Conservation (phyloP, 1,139 yeast genomes). For the Debaryomyces robertsiae region DNA sequence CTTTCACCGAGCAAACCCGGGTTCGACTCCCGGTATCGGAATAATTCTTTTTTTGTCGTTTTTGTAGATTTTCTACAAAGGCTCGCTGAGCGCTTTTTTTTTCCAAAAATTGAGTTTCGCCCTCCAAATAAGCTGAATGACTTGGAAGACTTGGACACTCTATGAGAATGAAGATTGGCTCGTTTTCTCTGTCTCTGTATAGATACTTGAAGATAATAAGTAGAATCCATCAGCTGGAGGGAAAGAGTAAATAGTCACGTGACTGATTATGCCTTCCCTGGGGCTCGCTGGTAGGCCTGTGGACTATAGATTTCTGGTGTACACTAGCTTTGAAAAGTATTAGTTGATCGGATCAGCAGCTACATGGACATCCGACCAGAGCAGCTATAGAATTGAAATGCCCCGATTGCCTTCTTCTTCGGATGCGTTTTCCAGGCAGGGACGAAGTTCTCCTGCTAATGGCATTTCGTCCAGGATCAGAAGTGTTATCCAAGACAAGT, state of each 20-base stretch:
- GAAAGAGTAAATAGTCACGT: no score
- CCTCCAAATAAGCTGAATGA: no score
- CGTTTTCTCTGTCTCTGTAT: no score
- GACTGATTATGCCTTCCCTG: no score
- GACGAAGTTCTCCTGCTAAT: background rate
- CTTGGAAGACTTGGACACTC: no score
- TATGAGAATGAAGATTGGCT: no score
- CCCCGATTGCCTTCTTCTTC: constrained; percentile 8
- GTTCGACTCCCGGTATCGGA: constrained; percentile 85
- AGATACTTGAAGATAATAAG: background rate
- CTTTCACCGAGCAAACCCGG: constrained; percentile 84
- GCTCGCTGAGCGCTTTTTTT: constrained; percentile 7
- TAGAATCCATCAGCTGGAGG: background rate
- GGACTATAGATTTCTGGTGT: no score
- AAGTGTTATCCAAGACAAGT: constrained; percentile 1
- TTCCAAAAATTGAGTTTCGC: no score
- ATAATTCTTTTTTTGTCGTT: constrained; percentile 38
- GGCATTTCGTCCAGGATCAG: background rate
- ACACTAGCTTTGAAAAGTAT: no score
- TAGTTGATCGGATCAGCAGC: no score
- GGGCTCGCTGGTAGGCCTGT: no score
- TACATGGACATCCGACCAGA: background rate
- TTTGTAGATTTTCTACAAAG: no score
- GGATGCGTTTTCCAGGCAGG: constrained; percentile 2
- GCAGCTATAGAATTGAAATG: constrained; percentile 4